phyloP scores from a whole-genome alignment of 2,329 filamentous ascomycete species.

The Xylaria sp. region DNA sequence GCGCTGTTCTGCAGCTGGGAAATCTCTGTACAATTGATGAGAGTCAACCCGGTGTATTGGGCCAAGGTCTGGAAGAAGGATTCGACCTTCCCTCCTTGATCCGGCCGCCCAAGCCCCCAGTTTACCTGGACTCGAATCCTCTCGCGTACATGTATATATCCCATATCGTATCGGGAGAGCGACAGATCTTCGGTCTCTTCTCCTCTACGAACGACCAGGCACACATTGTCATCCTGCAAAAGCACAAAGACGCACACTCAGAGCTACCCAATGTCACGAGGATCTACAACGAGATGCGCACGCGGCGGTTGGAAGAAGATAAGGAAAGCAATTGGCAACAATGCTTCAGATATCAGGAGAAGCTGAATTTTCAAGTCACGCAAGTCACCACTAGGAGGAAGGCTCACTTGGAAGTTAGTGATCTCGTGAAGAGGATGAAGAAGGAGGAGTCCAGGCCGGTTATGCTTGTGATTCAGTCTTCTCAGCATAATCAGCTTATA shows the following conservation, averaged over 20 bases:
- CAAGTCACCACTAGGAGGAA: conserved; percentile 88
- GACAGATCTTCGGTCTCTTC: conserved; percentile 90
- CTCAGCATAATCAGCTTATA: conserved; percentile 71
- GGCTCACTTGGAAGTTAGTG: conserved; percentile 79
- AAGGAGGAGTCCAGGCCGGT: conserved; percentile 76
- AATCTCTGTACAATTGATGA: conserved; percentile 93
- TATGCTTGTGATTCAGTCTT: conserved; percentile 86
- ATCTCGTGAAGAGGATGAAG: conserved; percentile 83
- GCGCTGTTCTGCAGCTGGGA: conserved; percentile 83
- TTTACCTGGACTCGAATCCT: conserved; percentile 70
- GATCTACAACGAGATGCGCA: conserved; percentile 74
- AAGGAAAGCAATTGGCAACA: conserved; percentile 69
- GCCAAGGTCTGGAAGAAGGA: conserved; percentile 85
- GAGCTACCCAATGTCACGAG: conserved; percentile 86
- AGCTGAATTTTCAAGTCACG: conserved; percentile 75
- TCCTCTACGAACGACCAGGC: conserved; percentile 76
- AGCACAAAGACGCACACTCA: conserved; percentile 67
- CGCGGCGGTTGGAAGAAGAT: conserved; percentile 59
- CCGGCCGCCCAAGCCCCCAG: conserved; percentile 54
- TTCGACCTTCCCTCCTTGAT: conserved; percentile 79
- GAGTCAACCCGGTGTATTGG: conserved; percentile 80
- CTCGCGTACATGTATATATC: conserved; percentile 88
- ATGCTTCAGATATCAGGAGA: conserved; percentile 81
- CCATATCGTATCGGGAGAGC: conserved; percentile 83
- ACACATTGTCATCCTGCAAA: conserved; percentile 82